phyloP scores from a whole-genome alignment of 345 rosid genomes.

The Populus ilicifolia region DNA sequence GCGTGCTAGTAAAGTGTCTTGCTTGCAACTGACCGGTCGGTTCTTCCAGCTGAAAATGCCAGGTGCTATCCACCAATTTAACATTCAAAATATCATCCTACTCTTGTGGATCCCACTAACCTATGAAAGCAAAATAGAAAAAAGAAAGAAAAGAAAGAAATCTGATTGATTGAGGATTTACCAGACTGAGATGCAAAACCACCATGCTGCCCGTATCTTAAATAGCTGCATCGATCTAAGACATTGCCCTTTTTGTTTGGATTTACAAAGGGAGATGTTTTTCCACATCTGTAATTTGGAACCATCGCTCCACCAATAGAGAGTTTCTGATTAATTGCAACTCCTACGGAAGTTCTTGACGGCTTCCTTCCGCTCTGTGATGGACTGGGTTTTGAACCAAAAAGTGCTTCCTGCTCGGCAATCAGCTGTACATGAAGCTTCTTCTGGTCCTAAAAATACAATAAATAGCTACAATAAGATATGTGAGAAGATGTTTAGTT shows the following conservation, averaged over 20 bases:
- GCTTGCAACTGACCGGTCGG: background rate
- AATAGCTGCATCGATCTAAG: conserved; percentile 27
- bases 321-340: conserved; percentile 45
- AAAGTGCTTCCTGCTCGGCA: conserved; percentile 56
- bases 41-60: background rate
- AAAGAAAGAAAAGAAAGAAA: no score
- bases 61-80: background rate
- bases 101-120: background rate
- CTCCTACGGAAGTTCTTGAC: conserved; percentile 34
- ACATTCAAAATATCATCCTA: background rate
- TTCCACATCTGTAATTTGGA: conserved; percentile 43
- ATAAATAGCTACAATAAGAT: no score
- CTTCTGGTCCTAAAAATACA: conserved; percentile 51
- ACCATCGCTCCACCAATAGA: conserved; percentile 64
- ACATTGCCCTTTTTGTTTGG: conserved; percentile 26
- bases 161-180: conserved; percentile 5
- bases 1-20: background rate
- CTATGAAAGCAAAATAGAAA: background rate
- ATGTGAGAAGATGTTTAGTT: background rate
- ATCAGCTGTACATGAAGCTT: conserved; percentile 56
- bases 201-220: conserved; percentile 24
- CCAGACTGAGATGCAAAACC: conserved; percentile 21
- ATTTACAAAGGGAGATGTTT: conserved; percentile 17
- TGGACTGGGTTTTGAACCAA: conserved; percentile 69
- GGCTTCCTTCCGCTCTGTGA: conserved; percentile 43